Conservation (phyloP, 208 protist species). For the Trichomonas vaginalis region DNA sequence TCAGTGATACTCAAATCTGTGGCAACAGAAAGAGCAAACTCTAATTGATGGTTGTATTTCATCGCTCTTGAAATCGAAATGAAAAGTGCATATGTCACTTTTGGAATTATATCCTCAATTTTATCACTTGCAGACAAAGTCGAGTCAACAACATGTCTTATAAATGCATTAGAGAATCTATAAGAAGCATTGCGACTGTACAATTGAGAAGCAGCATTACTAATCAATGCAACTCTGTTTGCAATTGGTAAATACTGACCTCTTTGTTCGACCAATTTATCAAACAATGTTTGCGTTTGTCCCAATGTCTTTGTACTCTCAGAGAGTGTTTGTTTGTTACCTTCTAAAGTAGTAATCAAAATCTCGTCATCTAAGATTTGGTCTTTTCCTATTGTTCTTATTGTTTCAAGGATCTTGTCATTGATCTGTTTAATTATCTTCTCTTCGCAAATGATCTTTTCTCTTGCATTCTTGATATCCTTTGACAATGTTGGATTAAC, state of each 20-base stretch:
- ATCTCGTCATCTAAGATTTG: slow-evolving; percentile 74
- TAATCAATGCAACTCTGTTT: slow-evolving; percentile 75
- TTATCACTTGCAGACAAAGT: neutral
- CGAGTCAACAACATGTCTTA: neutral
- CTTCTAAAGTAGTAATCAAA: slow-evolving; percentile 65
- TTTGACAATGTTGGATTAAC: slow-evolving; percentile 75
- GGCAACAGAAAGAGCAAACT: neutral
- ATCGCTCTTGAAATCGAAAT: neutral
- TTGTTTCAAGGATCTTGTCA: slow-evolving; percentile 50
- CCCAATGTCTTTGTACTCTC: slow-evolving; percentile 75
- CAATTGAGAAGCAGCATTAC: neutral
- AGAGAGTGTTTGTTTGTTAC: slow-evolving; percentile 73
- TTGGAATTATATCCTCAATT: neutral
- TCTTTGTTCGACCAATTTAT: slow-evolving; percentile 72
- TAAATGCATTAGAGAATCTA: neutral
- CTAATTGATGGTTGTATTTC: neutral
- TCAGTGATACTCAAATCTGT: neutral
- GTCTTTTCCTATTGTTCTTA: slow-evolving; percentile 35
- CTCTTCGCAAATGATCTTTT: slow-evolving; percentile 60
- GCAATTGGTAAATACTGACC: slow-evolving; percentile 86
- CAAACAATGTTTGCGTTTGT: slow-evolving; percentile 70
- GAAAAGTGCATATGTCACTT: neutral
- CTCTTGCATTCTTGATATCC: slow-evolving; percentile 73
- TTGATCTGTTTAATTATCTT: slow-evolving; percentile 50
- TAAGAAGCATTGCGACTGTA: neutral